These are phyloP conservation scores for Collariella sp. DNA, from an alignment of 495 filamentous ascomycete genomes.

Conservation along the genomic window DNA sequence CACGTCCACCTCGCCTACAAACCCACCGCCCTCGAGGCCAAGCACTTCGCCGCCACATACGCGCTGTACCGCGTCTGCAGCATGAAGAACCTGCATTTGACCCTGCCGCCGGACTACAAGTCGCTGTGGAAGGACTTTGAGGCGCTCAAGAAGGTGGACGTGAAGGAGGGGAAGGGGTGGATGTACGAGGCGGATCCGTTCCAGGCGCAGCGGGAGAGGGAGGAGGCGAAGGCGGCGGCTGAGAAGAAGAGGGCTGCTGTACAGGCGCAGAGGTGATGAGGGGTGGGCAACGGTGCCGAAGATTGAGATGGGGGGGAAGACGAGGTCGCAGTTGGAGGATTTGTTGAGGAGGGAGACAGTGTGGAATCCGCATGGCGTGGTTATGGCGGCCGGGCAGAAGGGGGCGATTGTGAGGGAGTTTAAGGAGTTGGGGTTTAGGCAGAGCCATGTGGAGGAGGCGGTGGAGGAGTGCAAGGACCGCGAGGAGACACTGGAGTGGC, in stretches of 20 bases:
- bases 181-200: constrained; percentile 97
- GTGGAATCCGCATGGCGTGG: constrained; percentile 75
- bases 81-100: constrained; percentile 90
- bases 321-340: constrained; percentile 66
- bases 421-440: constrained; percentile 66
- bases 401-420: constrained; percentile 64
- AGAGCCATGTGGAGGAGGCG: constrained; percentile 84
- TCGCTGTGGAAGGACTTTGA: constrained; percentile 85
- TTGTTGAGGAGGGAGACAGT: constrained; percentile 65
- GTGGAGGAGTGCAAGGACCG: constrained; percentile 76
- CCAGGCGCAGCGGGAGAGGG: constrained; percentile 63
- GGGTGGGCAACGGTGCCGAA: constrained; percentile 78
- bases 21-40: constrained; percentile 75
- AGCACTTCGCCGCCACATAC: constrained; percentile 86
- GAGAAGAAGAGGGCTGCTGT: constrained; percentile 63
- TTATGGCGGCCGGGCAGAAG: constrained; percentile 50
- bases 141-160: constrained; percentile 65
- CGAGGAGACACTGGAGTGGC: constrained; percentile 88
- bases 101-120: constrained; percentile 81
- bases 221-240: constrained; percentile 58
- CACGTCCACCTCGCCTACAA: constrained; percentile 59
- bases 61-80: constrained; percentile 83
- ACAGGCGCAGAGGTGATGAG: constrained; percentile 52
- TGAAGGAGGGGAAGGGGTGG: constrained; percentile 70
- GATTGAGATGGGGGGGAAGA: constrained; percentile 81